These are phyloP conservation scores for Globisporangium rhizosaccharum DNA, from an alignment of 352 stramenopile genomes.

Conservation along the genomic window DNA sequence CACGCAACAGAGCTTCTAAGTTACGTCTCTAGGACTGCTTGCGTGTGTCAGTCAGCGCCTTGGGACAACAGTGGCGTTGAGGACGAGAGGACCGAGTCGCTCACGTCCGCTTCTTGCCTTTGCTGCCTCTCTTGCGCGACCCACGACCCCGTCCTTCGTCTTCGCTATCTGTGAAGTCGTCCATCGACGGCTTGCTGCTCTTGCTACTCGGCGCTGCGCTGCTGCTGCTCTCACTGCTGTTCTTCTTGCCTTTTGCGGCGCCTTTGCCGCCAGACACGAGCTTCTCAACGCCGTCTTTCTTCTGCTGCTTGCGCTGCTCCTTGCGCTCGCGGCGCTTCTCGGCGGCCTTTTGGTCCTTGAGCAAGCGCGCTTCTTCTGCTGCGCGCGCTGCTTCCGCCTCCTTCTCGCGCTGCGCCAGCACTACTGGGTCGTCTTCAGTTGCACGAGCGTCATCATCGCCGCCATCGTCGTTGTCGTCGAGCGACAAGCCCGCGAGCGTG, in stretches of 20 bases:
- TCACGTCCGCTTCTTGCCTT: constrained; percentile 15
- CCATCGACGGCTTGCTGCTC: background rate
- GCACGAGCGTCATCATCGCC: background rate
- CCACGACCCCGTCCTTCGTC: constrained; percentile 9
- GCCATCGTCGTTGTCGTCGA: background rate
- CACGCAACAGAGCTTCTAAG: constrained; percentile 5
- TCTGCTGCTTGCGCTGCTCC: constrained; percentile 75
- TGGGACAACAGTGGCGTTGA: background rate
- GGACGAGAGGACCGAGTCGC: background rate
- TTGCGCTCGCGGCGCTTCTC: constrained; percentile 80
- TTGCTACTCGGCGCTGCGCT: background rate
- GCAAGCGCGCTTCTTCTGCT: constrained; percentile 43
- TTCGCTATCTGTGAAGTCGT: constrained; percentile 11
- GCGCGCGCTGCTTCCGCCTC: constrained; percentile 34
- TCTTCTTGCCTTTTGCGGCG: constrained; percentile 28
- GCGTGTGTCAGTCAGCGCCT: background rate
- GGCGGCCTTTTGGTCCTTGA: constrained; percentile 75
- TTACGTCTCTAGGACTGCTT: constrained; percentile 4
- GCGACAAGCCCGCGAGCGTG: background rate
- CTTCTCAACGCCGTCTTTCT: constrained; percentile 74
- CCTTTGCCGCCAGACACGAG: constrained; percentile 48
- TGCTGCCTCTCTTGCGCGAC: constrained; percentile 11
- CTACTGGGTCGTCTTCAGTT: constrained; percentile 6
- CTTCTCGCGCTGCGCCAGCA: constrained; percentile 23
- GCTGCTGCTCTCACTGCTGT: background rate